Evolutionary conservation across 139 green algal genomes (phyloP).

Genomic region (Marvania coccoides): DNA sequence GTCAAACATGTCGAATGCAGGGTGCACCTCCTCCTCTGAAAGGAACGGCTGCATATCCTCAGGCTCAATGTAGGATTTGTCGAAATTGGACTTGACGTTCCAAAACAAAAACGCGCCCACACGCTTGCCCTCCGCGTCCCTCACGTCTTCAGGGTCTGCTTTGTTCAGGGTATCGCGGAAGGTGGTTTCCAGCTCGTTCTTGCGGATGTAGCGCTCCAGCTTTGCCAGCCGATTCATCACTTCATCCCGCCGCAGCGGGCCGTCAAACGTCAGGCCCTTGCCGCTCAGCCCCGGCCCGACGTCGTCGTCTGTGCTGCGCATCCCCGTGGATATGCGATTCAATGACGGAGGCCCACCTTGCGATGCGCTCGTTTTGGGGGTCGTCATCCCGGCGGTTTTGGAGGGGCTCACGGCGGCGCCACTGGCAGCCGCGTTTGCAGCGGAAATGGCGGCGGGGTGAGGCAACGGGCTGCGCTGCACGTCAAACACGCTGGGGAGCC

Average conservation of each 20-base stretch:
- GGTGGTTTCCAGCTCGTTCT: constrained; percentile 46
- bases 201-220: constrained; percentile 51
- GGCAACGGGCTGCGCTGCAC: background rate
- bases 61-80: constrained; percentile 28
- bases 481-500: background rate
- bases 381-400: background rate
- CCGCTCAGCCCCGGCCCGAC: background rate
- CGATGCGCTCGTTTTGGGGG: background rate
- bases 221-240: constrained; percentile 16
- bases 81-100: constrained; percentile 45
- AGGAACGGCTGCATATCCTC: constrained; percentile 54
- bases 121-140: constrained; percentile 48
- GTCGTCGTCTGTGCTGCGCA: background rate
- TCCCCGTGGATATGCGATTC: background rate
- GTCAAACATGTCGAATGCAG: constrained; percentile 55
- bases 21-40: constrained; percentile 24
- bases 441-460: background rate
- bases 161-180: constrained; percentile 43
- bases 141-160: constrained; percentile 23
- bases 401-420: background rate
- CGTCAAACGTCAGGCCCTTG: background rate
- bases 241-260: background rate
- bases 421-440: background rate
- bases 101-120: constrained; percentile 49
- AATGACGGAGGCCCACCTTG: background rate